These are phyloP conservation scores for Urochloa ruziziensis DNA, from an alignment of 176 grass and related monocot genomes.

Conservation along the genomic window DNA sequence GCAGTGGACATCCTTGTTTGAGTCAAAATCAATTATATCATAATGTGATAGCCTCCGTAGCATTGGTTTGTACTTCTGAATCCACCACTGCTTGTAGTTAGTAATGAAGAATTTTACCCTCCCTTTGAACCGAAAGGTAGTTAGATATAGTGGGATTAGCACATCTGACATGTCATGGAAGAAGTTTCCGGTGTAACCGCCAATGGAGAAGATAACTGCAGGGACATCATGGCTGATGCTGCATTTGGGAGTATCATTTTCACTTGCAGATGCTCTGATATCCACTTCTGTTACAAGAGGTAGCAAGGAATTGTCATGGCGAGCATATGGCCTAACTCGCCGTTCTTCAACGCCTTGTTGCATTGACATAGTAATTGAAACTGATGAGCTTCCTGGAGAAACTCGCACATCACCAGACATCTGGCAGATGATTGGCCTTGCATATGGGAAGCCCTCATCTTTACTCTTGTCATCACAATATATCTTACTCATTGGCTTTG, in stretches of 20 bases:
- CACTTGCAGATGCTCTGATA: constrained; percentile 35
- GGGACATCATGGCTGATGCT: constrained; percentile 44
- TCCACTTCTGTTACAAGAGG: constrained; percentile 54
- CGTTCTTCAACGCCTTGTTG: constrained; percentile 1
- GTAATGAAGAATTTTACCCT: constrained; percentile 52
- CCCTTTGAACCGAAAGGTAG: constrained; percentile 52
- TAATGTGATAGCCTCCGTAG: constrained; percentile 44
- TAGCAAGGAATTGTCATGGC: constrained; percentile 42
- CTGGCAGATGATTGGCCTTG: constrained; percentile 55
- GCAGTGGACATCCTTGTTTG: constrained; percentile 56
- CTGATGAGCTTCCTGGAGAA: constrained; percentile 38
- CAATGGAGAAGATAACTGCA: constrained; percentile 62
- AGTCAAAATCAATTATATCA: constrained; percentile 48
- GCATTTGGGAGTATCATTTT: constrained; percentile 37
- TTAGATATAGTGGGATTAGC: constrained; percentile 55
- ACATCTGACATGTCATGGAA: constrained; percentile 75
- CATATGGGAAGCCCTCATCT: constrained; percentile 69
- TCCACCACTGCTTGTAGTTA: constrained; percentile 59
- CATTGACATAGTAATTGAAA: constrained; percentile 23
- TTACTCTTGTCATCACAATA: constrained; percentile 68
- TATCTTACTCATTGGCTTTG: constrained; percentile 34
- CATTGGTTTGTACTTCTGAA: constrained; percentile 56
- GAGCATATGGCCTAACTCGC: constrained; percentile 50
- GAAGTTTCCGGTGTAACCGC: constrained; percentile 67
- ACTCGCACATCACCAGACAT: constrained; percentile 53